Conservation (phyloP, 345 rosid genomes). For the Citrus sinensis region DVS_A1.0 CM039163.1:5706001-5706500, state of each 20-base stretch:
- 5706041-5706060: no score
- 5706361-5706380: constrained; percentile 62
- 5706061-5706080: no score
- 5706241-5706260: background rate
- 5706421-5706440: constrained; percentile 49
- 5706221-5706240: background rate
- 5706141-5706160: background rate
- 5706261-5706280: background rate
- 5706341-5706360: constrained; percentile 26
- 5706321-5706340: background rate
- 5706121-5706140: background rate
- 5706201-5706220: background rate
- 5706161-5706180: background rate
- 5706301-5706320: fast-evolving
- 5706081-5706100: background rate
- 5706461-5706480: constrained; percentile 51
- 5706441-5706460: constrained; percentile 72
- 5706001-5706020: no score
- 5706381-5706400: constrained; percentile 59
- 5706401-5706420: constrained; percentile 39
- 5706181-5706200: background rate
- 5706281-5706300: no score
- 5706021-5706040: no score
- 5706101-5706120: background rate
- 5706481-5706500: constrained; percentile 46